Percentiles rank a stretch among this genome's conserved stretches.
Conservation (phyloP, 371 early-diverging fungal species). For the Mortierella sp. region DNA sequence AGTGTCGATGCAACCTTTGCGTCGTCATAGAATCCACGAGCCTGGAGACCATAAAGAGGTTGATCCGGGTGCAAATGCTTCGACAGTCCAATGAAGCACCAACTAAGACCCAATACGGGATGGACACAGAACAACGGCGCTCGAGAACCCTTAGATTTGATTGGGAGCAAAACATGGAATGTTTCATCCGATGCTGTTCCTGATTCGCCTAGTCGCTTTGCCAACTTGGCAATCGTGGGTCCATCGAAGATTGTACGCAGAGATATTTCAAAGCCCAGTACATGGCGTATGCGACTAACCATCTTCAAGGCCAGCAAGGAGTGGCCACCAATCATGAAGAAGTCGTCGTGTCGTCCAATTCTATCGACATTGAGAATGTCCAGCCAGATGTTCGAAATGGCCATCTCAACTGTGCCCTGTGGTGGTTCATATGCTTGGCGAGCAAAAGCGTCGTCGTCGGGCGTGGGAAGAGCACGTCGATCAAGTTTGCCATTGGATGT, state of each 20-base stretch:
- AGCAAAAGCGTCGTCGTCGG: not conserved
- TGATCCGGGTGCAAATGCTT: constrained; percentile 9
- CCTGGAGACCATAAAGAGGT: constrained; percentile 11
- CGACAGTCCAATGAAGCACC: constrained; percentile 1
- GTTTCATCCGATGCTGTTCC: not conserved
- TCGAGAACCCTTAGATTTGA: constrained; percentile 4
- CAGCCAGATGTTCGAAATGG: constrained; percentile 8
- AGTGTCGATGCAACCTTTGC: not conserved
- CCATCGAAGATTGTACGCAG: not conserved
- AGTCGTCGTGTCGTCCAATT: constrained; percentile 18
- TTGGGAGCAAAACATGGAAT: constrained; percentile 5
- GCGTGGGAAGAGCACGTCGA: not conserved
- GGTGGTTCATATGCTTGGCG: constrained; percentile 5
- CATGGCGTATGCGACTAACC: not conserved
- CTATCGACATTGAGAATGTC: constrained; percentile 9
- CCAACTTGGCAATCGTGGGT: constrained; percentile 6
- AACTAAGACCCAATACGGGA: constrained; percentile 11
- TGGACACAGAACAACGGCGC: constrained; percentile 15
- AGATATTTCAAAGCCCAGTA: too few species aligned
- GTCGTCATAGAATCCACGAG: constrained; percentile 10
- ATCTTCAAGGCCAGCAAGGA: not conserved
- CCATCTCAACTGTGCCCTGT: constrained; percentile 4
- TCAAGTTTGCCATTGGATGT: too few species aligned
- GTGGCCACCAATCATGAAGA: constrained; percentile 13
- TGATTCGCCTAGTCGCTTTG: not conserved